Evolutionary conservation across 768 basidiomycete genomes (phyloP).

Genomic region (Termitomyces sp.): DNA sequence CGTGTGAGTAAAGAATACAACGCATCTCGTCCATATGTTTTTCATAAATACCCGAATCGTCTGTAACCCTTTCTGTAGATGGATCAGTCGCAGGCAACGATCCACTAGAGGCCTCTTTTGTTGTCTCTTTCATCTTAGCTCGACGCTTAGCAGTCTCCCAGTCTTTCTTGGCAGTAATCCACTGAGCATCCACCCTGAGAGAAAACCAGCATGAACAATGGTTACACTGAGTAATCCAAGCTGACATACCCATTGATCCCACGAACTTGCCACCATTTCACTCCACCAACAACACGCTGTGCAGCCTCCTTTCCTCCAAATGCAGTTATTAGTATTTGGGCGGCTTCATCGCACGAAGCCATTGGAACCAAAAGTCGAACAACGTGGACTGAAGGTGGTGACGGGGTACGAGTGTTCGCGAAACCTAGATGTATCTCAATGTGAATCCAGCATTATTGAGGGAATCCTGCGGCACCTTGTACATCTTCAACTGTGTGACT

Average conservation of each 20-base stretch:
- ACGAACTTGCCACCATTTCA: slow-evolving; percentile 98
- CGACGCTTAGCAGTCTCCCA: slow-evolving; percentile 64
- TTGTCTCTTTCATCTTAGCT: slow-evolving; percentile 41
- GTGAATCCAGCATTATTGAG: background rate
- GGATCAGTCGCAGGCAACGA: slow-evolving; percentile 3
- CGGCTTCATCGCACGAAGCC: slow-evolving; percentile 71
- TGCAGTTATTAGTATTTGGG: slow-evolving; percentile 64
- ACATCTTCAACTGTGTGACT: slow-evolving; percentile 86
- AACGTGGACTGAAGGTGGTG: slow-evolving; percentile 80
- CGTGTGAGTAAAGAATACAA: slow-evolving; percentile 80
- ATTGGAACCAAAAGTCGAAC: slow-evolving; percentile 70
- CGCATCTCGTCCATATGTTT: slow-evolving; percentile 79
- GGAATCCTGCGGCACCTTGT: slow-evolving; percentile 36
- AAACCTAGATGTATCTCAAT: slow-evolving; percentile 37
- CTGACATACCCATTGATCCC: slow-evolving; percentile 63
- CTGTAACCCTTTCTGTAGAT: slow-evolving; percentile 9
- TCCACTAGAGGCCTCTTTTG: slow-evolving; percentile 14
- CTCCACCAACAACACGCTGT: slow-evolving; percentile 74
- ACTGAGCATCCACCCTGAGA: slow-evolving; percentile 75
- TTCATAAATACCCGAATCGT: slow-evolving; percentile 40
- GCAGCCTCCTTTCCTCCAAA: slow-evolving; percentile 80
- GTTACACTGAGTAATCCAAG: background rate
- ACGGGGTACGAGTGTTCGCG: slow-evolving; percentile 75
- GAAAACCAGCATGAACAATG: background rate
- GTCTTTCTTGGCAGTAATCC: slow-evolving; percentile 84